Evolutionary conservation across 2,329 filamentous ascomycete genomes (phyloP), one percentile per base, ranked within the genome.

Genomic region (Aspergillus tubingensis): DNA sequence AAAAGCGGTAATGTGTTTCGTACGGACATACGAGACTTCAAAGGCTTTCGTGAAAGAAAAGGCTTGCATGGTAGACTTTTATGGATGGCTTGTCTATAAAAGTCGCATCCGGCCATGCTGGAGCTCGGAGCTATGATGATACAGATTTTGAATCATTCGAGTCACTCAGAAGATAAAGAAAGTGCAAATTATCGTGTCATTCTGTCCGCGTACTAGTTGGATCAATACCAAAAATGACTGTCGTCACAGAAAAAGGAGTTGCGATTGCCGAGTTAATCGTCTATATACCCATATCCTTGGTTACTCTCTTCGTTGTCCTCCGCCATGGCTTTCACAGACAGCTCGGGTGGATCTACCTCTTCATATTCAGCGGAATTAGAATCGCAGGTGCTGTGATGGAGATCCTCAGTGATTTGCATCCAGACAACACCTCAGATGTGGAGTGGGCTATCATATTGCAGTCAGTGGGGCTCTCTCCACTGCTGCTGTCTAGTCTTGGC

Each of bases 321-420:
- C 54, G 43, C 23, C 54, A 56, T 25, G 54, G 54, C 27, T 36
- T 56, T 19, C 54, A 56, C 54, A 56, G 21, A 21, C 54, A 44
- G 30, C 38, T 56, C 15, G 54, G 54, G 19, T 56, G 54, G 54
- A 49, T 49, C 23, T 56, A 56, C 15, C 54, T 56, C 54, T 56
- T 27, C 27, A 56, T 56, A 15, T 56, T 56, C 27, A 19, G 54
- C n/a, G 54, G 13, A 8, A 8, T 56, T 2, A n/a, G 54, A 7
- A 47, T 56, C 15, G 54, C 4, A 7, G 54, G 54, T 23, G 54
- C 54, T 8, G 25, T 49, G 21, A 23, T 56, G n/a, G 39, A 44
- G 39, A 56, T 56, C 5, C 41, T 56, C 39, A 56, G 54, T 25
- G 23, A 56, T 5, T 39, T 11, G 5, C 23, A 56, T n/a, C 54